Base-by-base conservation (phyloP, 2,329 filamentous ascomycete genomes). In the Biscogniauxia marginata region DNA sequence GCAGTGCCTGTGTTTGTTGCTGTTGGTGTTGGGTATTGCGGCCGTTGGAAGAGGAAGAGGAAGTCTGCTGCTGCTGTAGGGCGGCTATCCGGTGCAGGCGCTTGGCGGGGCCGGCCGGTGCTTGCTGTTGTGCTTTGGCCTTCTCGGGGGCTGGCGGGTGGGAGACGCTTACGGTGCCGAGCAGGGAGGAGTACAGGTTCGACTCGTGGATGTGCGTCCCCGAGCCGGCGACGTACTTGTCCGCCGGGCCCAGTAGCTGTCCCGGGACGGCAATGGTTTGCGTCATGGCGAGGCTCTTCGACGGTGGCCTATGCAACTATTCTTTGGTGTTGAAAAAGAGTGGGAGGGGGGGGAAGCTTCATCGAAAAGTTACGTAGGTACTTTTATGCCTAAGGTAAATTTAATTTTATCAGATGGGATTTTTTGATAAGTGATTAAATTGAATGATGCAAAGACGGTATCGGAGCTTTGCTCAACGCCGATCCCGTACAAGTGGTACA, bases 121-220 rank as follows among this genome's bases (percentile, higher is more conserved):
- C 49, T 23, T 49, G 58, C 62, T 21, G 61, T 57, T 6, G 60
- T 47, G 6, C 4, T 25, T 19, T 9, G 49, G 50, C 16, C 7
- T 30, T 3, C 3, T 18, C 4, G 49, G 49, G 22, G 5, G 22
- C 43, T 13, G 49, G 20, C 63, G 79, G 75, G 50, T 79, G 75
- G 23, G 77, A 75, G 57, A 88, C 75, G 56, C 79, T 74, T 60
- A 93, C 84, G 44, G 83, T 82, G 49, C 93, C 93, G 50, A 92
- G 83, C 59, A 97, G 86, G 19, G 93, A 96, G 57, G 93, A 87
- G 72, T 89, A 89, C 64, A 97, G 84, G 56, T 87, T 83, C 60
- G 84, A 80, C 61, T 88, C 80, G 75, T 91, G 83, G 63, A 96
- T 80, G 73, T 98, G 91, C 0, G 92, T 96, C 63, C 93, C 95